These are phyloP conservation scores for Cairneyella variabilis DNA, from an alignment of 495 filamentous ascomycete species.

Conservation along the genomic window DNA sequence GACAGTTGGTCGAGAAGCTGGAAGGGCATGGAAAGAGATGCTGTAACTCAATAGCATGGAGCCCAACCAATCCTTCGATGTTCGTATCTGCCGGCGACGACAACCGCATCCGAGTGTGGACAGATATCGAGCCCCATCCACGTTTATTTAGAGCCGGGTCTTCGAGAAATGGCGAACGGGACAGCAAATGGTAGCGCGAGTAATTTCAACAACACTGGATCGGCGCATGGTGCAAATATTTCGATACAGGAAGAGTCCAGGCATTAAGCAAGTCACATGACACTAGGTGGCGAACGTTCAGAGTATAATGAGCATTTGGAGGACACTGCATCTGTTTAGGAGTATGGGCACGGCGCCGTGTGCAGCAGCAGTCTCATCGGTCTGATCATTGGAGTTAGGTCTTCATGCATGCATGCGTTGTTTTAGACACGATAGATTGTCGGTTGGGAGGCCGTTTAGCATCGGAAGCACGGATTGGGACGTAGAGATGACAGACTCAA, in stretches of 20 bases:
- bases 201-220: too few species aligned
- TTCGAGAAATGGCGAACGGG: not conserved
- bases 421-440: conserved; percentile 20
- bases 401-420: not conserved
- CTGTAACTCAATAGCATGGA: conserved; percentile 93
- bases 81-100: conserved; percentile 95
- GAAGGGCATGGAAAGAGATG: conserved; percentile 69
- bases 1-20: conserved; percentile 67
- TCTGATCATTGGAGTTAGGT: not conserved
- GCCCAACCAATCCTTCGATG: conserved; percentile 73
- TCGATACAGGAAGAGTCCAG: too few species aligned
- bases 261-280: too few species aligned
- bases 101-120: conserved; percentile 76
- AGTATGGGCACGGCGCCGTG: conserved; percentile 10
- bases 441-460: too few species aligned
- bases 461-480: too few species aligned
- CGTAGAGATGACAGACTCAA: too few species aligned
- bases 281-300: not conserved
- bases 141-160: not conserved
- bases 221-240: not conserved
- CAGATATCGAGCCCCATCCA: conserved; percentile 11
- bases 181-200: not conserved
- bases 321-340: conserved; percentile 16
- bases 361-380: not conserved
- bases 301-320: conserved; percentile 7